Evolutionary conservation across 208 protist genomes (phyloP), one percentile per base, ranked within the genome.

Genomic region (Leishmania guyanensis): DNA sequence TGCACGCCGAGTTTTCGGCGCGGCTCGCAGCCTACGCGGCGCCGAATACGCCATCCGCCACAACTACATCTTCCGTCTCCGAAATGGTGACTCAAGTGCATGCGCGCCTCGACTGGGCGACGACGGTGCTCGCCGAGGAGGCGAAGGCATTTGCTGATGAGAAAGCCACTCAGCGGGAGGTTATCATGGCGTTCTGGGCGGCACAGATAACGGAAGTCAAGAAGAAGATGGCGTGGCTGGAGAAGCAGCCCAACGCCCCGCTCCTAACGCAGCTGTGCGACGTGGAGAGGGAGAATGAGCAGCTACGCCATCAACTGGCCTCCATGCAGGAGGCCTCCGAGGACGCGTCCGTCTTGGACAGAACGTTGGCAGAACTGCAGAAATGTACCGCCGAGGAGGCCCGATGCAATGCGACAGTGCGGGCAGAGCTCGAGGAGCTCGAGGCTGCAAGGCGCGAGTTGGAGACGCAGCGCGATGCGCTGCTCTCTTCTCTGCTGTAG

Each of bases 181-280:
- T 39, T 33, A 56, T 53, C 17, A 78, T 46, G 43, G 48, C 53
- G 39, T 77, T 54, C 77, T 90, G 79, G 80, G 29, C 64, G 65
- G 82, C 70, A 22, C 85, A 83, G 56, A 68, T 71, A 36, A 54
- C 29, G 5, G 89, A 92, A 75, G 46, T 75, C 69, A 36, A 84
- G n/a, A 93, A 93, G 70, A 90, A 90, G 73, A 56, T 90, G 79
- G 77, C 80, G 58, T 93, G 89, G 89, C 84, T 93, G 36, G 54
- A 76, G 39, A 85, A 86, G 69, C 89, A 93, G 80, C 77, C 79
- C 4, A 85, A 87, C 66, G 80, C 91, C 39, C 65, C 75, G 43
- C 84, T 88, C 50, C 81, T 96, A 16, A 58, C 64, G 71, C 82
- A 90, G 20, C 79, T 93, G 50, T 82, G 84, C 56, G 58, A 56